Evolutionary conservation across 371 early-diverging fungal species (phyloP), one percentile per base, ranked within the genome.

Genomic region (Rhizopus sp.): DNA sequence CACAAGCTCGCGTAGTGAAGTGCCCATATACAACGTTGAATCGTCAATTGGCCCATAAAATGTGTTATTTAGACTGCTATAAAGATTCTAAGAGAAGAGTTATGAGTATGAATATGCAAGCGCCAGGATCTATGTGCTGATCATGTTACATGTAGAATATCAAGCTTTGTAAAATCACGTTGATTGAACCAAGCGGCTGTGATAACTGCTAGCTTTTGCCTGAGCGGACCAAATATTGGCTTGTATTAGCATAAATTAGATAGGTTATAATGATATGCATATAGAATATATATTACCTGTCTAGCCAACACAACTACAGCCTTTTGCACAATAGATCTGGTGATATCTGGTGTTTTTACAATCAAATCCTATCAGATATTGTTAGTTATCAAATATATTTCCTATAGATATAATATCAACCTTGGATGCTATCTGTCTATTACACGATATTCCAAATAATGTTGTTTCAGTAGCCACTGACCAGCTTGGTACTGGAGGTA

Each of bases 391-490:
- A 15, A n/a, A 7, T 31, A 17, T 29, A 2, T 46, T 23, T 42
- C 30, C 8, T 9, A 39, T 31, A 9, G 10, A 1, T 9, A 33
- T 40, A 17, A 10, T 4, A 49, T 40, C 10, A 13, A 74, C 79
- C 50, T 84, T 85, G 45, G 85, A 68, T 50, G 87, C 77, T 46
- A 92, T 89, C 68, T 92, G 93, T 51, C 93, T 76, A 66, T 88
- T 90, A 62, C 91, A 92, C n/a, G 91, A 89, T 51, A 92, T 81
- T 7, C 93, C 93, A 70, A 92, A 92, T 12, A 92, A 57, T 0
- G 93, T 90, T 5, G 85, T 76, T 37, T 83, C 66, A 5, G n/a
- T 29, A 31, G 80, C 80, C 3, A 82, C 81, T 49, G 72, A 60
- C 87, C 93, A 89, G 46, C 68, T 68, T 30, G 81, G 72, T 7